phyloP scores from a whole-genome alignment of 345 rosid genomes.

The Carallia brachiata region DNA sequence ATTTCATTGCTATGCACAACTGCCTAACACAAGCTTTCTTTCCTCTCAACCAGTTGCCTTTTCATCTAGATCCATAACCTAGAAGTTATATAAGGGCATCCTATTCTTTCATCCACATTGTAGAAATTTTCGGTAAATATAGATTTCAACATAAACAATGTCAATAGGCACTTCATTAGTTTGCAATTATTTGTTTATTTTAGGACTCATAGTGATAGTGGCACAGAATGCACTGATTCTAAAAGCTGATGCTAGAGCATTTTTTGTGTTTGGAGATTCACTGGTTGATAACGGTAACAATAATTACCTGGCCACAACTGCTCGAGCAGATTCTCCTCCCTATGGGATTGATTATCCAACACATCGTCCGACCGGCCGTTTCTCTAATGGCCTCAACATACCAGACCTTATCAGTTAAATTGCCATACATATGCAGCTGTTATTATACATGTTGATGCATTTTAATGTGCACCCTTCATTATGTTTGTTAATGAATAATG shows the following conservation, averaged over 20 bases:
- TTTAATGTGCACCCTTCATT: too few relatives aligned
- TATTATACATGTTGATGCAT: too few relatives aligned
- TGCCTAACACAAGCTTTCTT: too few relatives aligned
- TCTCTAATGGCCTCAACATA: conserved; percentile 72
- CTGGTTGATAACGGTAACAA: conserved; percentile 81
- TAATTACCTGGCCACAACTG: conserved; percentile 61
- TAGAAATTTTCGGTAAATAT: too few relatives aligned
- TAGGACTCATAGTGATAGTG: conserved; percentile 7
- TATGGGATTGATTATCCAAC: conserved; percentile 77
- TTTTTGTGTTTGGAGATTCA: conserved; percentile 75
- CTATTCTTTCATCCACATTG: too few relatives aligned
- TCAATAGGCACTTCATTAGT: conserved; percentile 17
- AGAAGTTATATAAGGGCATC: too few relatives aligned
- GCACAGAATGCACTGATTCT: conserved; percentile 20
- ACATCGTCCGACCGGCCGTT: conserved; percentile 59
- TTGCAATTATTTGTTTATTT: conserved; percentile 5
- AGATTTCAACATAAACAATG: not conserved
- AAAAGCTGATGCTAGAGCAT: conserved; percentile 53
- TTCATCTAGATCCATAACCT: too few relatives aligned
- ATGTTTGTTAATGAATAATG: too few relatives aligned
- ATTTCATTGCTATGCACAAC: too few relatives aligned
- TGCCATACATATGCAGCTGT: not conserved
- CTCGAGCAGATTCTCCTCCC: conserved; percentile 71
- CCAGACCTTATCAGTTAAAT: conserved; percentile 63
- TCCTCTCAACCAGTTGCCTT: too few relatives aligned